A percentile compares a stretch with the other conserved stretches of the same genome.
Conservation (phyloP, 1,139 yeast genomes). For the Barnettozyma hawaiiensis region DNA sequence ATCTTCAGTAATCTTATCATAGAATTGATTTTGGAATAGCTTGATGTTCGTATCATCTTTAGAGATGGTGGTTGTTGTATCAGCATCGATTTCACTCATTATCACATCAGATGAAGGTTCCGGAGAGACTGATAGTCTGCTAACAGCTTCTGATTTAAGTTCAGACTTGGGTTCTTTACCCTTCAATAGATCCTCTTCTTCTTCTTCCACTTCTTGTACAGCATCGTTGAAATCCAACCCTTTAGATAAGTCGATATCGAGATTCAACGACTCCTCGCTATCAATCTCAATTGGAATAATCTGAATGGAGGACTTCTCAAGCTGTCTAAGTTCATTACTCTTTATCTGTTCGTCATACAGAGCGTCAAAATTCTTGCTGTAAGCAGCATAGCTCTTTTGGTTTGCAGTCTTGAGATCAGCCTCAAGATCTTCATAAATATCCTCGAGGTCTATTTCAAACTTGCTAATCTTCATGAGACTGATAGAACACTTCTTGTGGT, state of each 20-base stretch:
- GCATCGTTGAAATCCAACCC: conserved; percentile 2
- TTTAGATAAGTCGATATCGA: conserved; percentile 5
- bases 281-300: conserved; percentile 16
- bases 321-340: conserved; percentile 8
- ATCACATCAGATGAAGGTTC: conserved; percentile 1
- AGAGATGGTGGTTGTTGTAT: background rate
- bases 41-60: conserved; percentile 1
- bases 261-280: conserved; percentile 8
- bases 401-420: conserved; percentile 9
- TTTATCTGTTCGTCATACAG: conserved; percentile 17
- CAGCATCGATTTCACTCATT: background rate
- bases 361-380: conserved; percentile 16
- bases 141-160: background rate
- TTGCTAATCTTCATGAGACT: conserved; percentile 10
- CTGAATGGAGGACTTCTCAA: conserved; percentile 14
- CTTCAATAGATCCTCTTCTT: background rate
- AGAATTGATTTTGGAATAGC: conserved; percentile 5
- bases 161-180: background rate
- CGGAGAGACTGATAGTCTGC: background rate
- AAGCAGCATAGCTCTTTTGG: conserved; percentile 10
- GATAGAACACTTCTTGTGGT: conserved; percentile 2
- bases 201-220: background rate
- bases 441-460: conserved; percentile 17
- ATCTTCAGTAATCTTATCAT: conserved; percentile 14
- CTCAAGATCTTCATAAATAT: conserved; percentile 7